Evolutionary conservation across 2,329 filamentous ascomycete species (phyloP), one percentile per base, ranked within the genome.

Genomic region (Botrytis paeoniae): DNA sequence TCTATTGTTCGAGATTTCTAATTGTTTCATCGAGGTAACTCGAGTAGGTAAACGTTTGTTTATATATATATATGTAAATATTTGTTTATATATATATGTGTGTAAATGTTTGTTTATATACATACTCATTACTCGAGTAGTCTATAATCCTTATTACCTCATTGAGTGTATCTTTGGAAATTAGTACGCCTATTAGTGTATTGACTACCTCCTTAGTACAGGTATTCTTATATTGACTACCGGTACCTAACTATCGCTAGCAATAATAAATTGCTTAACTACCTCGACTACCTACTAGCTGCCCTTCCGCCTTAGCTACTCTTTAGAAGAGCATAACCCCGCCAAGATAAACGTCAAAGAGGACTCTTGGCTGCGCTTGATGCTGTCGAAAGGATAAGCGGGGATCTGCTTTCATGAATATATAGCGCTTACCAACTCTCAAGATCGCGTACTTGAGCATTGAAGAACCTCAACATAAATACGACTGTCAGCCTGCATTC

Each of bases 341-440:
- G n/a, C 22, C 66, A 41, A 37, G 18, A 43, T 41, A 12, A 69
- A n/a, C 20, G 66, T 35, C 54, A 57, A 32, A 41, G 25, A 29
- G 32, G 51, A 22, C 37, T 43, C 66, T 37, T 51, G 32, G 25
- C 45, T 54, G 41, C 37, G 32, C n/a, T 41, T 20, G 20, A 69
- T 57, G 12, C 32, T 37, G 20, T 39, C 41, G 14, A 69, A 43
- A 14, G 37, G 32, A 60, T 37, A 69, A 60, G 37, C 51, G 60
- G 22, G 48, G 48, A 69, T 60, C 51, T n/a, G 37, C 66, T 69
- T 57, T 37, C n/a, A 25, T 39, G 66, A 69, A 60, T 6, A 69
- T n/a, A 69, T 18, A 60, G 16, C 20, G 12, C 6, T n/a, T 29
- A 20, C 45, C n/a, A 60, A 35, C 37, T 32, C 39, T 69, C n/a